Evolutionary conservation across 2,329 filamentous ascomycete species (phyloP).

Genomic region (Botrytis fabae): DNA sequence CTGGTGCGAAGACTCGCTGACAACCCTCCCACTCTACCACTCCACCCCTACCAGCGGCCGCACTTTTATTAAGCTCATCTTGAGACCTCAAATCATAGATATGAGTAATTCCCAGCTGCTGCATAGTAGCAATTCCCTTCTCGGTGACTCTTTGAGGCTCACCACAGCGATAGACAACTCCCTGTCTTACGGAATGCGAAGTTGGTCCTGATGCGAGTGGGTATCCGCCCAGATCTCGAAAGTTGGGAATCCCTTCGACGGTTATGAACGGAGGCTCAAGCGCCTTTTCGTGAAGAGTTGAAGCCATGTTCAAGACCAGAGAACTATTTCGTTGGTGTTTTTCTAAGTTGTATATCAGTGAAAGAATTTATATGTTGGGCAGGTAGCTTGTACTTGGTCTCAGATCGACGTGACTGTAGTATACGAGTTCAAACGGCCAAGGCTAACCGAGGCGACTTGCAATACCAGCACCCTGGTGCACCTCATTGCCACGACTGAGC

Average conservation of each 20-base stretch:
- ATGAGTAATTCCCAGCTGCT: conserved; percentile 57
- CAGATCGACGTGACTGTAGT: neutral
- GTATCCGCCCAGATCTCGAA: conserved; percentile 67
- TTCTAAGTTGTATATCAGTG: neutral
- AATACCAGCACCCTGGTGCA: neutral
- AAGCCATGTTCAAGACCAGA: conserved; percentile 26
- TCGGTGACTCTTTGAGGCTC: conserved; percentile 61
- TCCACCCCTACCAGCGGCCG: conserved; percentile 41
- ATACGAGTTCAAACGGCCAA: neutral
- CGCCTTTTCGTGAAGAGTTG: neutral
- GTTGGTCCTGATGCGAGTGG: conserved; percentile 43
- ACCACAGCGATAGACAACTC: conserved; percentile 66
- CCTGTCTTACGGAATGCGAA: conserved; percentile 49
- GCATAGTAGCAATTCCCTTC: conserved; percentile 53
- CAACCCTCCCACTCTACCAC: conserved; percentile 53
- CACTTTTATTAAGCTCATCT: conserved; percentile 55
- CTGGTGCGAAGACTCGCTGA: conserved; percentile 59
- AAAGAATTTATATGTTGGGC: neutral
- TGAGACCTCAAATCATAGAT: conserved; percentile 69
- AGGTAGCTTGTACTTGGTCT: neutral
- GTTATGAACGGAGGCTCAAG: conserved; percentile 50
- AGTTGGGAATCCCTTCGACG: conserved; percentile 63
- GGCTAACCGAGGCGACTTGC: conserved; percentile 3
- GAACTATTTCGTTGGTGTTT: neutral
- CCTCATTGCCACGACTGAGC: conserved; percentile 9